Base-by-base conservation (phyloP, 768 basidiomycete species). In the Boletus pseudo-olivaceus region DNA sequence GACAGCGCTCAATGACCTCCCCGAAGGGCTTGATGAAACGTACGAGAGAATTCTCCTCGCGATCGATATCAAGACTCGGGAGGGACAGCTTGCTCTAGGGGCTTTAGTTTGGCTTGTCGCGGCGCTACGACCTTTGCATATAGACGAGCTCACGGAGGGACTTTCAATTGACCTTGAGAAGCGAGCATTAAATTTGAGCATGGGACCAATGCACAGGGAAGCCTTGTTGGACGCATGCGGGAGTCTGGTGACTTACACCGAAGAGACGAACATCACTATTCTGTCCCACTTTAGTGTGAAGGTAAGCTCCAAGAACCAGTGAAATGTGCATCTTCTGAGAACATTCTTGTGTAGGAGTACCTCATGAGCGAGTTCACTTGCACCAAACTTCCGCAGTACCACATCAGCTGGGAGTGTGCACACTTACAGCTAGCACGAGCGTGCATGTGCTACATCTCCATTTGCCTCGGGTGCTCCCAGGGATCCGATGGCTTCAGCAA, bases 241-340 rank as follows among this genome's bases (percentile, higher is more conserved):
- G 15, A 55, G 53, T 23, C 14, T 56, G 7, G 40, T 56, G 10
- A 55, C 53, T 2, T 56, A 55, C 14, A 37, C 5, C 4, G 34
- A 47, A 26, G n/a, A 33, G 19, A 47, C 53, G 10, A 37, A 3
- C 0, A 11, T 47, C 2, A 43, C 55, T 3, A 55, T 55, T 3
- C 23, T 56, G 7, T 41, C 53, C 15, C 55, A 56, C 7, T 56
- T 19, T 4, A 56, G 55, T 6, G 55, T 55, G n/a, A 55, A 47
- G 45, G 55, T 46, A 7, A 14, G 38, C 2, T 10, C 4, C 4
- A 27, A 17, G 26, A 9, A 17, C 8, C 23, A 23, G 23, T 17
- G 15, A 42, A 10, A 4, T 8, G 26, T n/a, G 8, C 4, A 7
- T 41, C 14, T 19, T 14, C 23, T 26, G 23, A 41, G 12, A 23